Base-by-base conservation (phyloP, 2,329 filamentous ascomycete species). In the Sarocladium oryzae region DNA sequence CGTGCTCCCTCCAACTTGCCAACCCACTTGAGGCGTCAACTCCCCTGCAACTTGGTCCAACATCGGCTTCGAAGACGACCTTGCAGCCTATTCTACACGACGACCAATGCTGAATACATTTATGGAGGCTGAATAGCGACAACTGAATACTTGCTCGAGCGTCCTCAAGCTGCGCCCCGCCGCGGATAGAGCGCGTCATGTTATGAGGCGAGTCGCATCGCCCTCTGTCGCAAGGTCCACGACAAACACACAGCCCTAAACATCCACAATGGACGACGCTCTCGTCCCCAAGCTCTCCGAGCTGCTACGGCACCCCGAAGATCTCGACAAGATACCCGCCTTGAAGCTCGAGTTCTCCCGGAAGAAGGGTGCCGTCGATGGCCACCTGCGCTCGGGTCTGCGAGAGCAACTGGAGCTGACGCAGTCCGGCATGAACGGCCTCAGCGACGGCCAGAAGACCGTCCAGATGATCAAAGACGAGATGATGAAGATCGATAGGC, bases 401-500 rank as follows among this genome's bases (percentile, higher is more conserved):
- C 85, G 88, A 60, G 90, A 96, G 63, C 93, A 99, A 76, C 81
- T 99, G 53, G 89, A 96, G 71, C 87, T 91, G 51, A 96, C 93
- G 10, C 92, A 97, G 72, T 81, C 87, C 58, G 93, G 93, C 66
- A 96, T 99, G 84, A 86, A 75, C 57, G 88, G 88, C 56, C 85
- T 99, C 57, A 83, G 82, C 40, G 90, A 96, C 64, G 91, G 91
- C 52, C 91, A 97, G 69, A 88, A 91, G 67, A 89, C 89, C 55
- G 88, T 99, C 32, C 86, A 89, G 64, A 82, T 87, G 61, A 96
- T 96, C 71, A 96, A 95, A 69, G 92, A 97, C 58, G 93, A 99
- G 73, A 93, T 99, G 82, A 90, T 95, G 77, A 95, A 92, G 71
- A 97, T 99, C 62, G 93, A 99, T 74, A 90, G 89, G 71, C 81